Conservation (phyloP, 164 flowering plant genomes). For the Aristolochia contorta region DNA sequence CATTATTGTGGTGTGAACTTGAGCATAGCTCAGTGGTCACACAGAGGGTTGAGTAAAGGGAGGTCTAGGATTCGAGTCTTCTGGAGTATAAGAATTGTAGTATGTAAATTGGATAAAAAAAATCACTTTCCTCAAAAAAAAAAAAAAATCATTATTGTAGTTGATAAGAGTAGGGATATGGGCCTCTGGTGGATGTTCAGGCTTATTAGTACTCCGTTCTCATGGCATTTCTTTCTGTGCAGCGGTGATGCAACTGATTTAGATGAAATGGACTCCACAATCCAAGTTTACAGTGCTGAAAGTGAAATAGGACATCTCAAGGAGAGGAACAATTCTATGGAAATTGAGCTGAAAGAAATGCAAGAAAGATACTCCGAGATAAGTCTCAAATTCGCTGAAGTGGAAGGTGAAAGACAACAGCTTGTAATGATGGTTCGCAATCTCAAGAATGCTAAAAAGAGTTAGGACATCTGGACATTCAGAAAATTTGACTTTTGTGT, state of each 20-base stretch:
- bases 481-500: slow-evolving; percentile 7
- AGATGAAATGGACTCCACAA: slow-evolving; percentile 13
- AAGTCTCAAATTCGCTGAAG: slow-evolving; percentile 94
- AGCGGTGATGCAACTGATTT: slow-evolving; percentile 12
- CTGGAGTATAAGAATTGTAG: too few relatives aligned
- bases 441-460: slow-evolving; percentile 56
- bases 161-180: too few relatives aligned
- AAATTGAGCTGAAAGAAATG: slow-evolving; percentile 79
- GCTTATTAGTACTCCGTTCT: background rate
- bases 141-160: too few relatives aligned
- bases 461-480: slow-evolving; percentile 12
- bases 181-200: too few relatives aligned
- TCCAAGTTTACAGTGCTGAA: slow-evolving; percentile 18
- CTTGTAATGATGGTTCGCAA: slow-evolving; percentile 80
- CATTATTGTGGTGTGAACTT: too few relatives aligned
- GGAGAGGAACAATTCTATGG: slow-evolving; percentile 59
- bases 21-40: too few relatives aligned
- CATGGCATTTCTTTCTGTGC: slow-evolving; percentile 6
- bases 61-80: too few relatives aligned
- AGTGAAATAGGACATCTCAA: slow-evolving; percentile 37
- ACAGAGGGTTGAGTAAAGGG: too few relatives aligned
- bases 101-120: too few relatives aligned
- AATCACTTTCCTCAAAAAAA: too few relatives aligned
- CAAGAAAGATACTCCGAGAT: slow-evolving; percentile 86
- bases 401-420: slow-evolving; percentile 89